Evolutionary conservation across 2,329 filamentous ascomycete genomes (phyloP), one percentile per base, ranked within the genome.

Genomic region (Clarireedia sp.): DNA sequence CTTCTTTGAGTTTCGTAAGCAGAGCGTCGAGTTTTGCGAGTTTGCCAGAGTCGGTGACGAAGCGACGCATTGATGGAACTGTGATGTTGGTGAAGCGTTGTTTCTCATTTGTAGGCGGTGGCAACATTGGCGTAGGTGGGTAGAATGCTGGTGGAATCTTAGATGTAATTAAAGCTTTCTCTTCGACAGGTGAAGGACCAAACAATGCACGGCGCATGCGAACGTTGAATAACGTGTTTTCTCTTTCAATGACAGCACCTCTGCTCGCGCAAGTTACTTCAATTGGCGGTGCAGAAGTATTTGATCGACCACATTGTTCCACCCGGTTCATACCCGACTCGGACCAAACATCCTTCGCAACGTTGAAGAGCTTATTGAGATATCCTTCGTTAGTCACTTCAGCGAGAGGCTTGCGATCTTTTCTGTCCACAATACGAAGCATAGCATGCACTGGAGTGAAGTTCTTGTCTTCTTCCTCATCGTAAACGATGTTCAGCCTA

Each of bases 21-120:
- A 99, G 78, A 62, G 89, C 79, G 69, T 99, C 94, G 50, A 99
- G 78, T 68, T 90, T 90, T 47, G 90, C 91, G 58, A 99, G 81
- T 75, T 99, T 99, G 68, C 94, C 94, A 52, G 90, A 96, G 72
- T 97, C 94, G 1, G 92, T 97, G 57, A 99, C 94, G 68, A 99
- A 99, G 63, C 91, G 90, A 49, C 85, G 87, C 94, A 99, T 99
- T 10, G 91, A 96, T 0, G 94, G 94, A 36, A 96, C 91, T 50
- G 86, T 81, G 60, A 99, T 95, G 69, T 92, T 88, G 50, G 88
- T 96, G 72, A 91, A 97, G 23, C 88, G 83, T 62, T 85, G 82
- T 75, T 90, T 92, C 67, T 87, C 81, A 46, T 88, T 90, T 58
- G 88, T 85, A 0, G 94, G 91, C 37, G 79, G 74, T 2, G 94